Evolutionary conservation across 208 protist species (phyloP), one percentile per base, ranked within the genome.

Genomic region (Leishmania martiniquensis): DNA sequence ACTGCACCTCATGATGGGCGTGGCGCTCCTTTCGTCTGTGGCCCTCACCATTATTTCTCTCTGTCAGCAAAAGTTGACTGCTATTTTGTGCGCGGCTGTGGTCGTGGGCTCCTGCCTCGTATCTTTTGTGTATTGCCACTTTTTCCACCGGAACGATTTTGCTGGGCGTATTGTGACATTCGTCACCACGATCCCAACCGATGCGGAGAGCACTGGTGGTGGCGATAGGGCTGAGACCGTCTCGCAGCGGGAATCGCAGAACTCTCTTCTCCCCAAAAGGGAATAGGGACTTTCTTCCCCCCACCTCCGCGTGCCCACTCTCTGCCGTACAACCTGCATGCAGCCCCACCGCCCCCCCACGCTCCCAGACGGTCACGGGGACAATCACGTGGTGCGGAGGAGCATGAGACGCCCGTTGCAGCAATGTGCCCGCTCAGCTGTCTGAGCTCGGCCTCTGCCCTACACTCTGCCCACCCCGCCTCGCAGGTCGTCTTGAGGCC

Each of bases 91-190:
- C 63, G 22, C 72, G 12, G 73, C 47, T 4, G 77, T 93, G 13
- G 57, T 96, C 1, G 83, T 29, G 0, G 79, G 34, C 22, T 74
- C 85, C 15, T 69, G 72, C n/a, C 17, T 88, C 34, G 29, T 89
- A 20, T 84, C 88, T 0, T 77, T 83, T 52, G 22, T 86, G 32
- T 93, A 93, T 66, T 93, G 90, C 71, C 49, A 73, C 59, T 87
- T 86, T 54, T 77, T 85, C 20, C 89, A 83, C 55, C 85, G 77
- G 6, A 63, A 87, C 12, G 89, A 91, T 9, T 96, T 94, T 66
- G 68, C 85, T 67, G 92, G 92, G 25, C 78, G 84, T n/a, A 82
- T 96, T 13, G 89, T 96, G 10, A 93, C 90, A 0, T 81, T 85
- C 42, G n/a, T 62, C 4, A 59, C 60, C 29, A n/a, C 54, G 4